These are phyloP conservation scores for Euphorbia celastroides DNA, from an alignment of 441 rosid species.

Conservation along the genomic window DNA sequence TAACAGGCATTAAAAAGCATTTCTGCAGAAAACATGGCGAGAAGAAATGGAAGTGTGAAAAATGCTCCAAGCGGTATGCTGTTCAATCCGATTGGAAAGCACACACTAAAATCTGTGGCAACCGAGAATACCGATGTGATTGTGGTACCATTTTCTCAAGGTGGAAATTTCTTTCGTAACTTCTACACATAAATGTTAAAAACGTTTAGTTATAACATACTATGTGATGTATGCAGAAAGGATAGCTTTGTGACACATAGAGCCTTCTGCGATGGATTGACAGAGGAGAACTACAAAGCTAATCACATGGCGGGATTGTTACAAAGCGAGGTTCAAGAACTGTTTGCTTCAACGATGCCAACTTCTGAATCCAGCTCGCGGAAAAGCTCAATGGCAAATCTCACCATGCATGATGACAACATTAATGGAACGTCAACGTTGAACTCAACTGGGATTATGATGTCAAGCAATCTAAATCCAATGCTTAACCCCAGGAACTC, in stretches of 20 bases:
- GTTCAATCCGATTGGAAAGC: slow-evolving; percentile 73
- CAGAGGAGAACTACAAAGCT: slow-evolving; percentile 42
- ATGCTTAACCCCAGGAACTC: slow-evolving; percentile 27
- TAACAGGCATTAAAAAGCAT: slow-evolving; percentile 59
- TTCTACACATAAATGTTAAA: neutral
- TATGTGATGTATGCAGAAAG: slow-evolving; percentile 31
- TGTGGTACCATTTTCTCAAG: slow-evolving; percentile 60
- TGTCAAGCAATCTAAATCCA: slow-evolving; percentile 23
- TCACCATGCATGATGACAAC: slow-evolving; percentile 25
- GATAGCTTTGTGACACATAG: slow-evolving; percentile 59
- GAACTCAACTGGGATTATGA: slow-evolving; percentile 31
- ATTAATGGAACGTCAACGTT: slow-evolving; percentile 28
- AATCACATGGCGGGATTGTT: slow-evolving; percentile 27
- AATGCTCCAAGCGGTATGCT: slow-evolving; percentile 56
- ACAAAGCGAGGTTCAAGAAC: slow-evolving; percentile 30
- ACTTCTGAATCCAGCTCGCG: slow-evolving; percentile 28
- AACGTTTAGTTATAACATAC: neutral
- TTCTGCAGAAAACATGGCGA: no score
- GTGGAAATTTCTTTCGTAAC: slow-evolving; percentile 17
- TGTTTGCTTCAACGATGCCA: slow-evolving; percentile 30
- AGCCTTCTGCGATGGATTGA: slow-evolving; percentile 58
- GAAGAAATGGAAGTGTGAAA: slow-evolving; percentile 66
- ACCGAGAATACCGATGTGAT: no score
- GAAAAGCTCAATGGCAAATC: slow-evolving; percentile 28
- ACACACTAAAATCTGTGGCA: slow-evolving; percentile 53